Conservation (phyloP, 2,329 filamentous ascomycete species). For the Cladophialophora chaetospira region DNA sequence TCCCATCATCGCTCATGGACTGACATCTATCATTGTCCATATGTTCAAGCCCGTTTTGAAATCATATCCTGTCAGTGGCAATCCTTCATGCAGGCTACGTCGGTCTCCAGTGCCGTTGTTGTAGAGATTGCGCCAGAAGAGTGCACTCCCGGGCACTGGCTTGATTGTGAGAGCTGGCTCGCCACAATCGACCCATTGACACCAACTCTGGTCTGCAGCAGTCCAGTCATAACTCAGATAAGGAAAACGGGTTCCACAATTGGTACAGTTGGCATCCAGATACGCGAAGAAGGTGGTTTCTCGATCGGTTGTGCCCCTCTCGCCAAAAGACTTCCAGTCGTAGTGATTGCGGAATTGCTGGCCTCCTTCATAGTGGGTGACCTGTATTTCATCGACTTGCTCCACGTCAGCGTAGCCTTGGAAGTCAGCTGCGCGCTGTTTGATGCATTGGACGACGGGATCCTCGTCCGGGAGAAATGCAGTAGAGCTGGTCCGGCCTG, state of each 20-base stretch:
- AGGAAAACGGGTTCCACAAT: background rate
- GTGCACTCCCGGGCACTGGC: background rate
- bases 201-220: background rate
- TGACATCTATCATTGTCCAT: too few relatives aligned
- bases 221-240: background rate
- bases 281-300: background rate
- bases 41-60: background rate
- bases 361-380: background rate
- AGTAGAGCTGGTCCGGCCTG: background rate
- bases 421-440: background rate
- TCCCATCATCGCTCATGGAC: too few relatives aligned
- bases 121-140: background rate
- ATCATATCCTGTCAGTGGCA: background rate
- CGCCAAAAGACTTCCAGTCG: background rate
- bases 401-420: background rate
- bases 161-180: background rate
- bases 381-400: background rate
- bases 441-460: background rate
- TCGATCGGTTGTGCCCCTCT: background rate
- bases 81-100: background rate
- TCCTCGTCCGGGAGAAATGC: background rate
- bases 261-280: background rate
- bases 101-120: background rate
- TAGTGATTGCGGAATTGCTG: background rate
- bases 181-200: background rate